phyloP scores from a whole-genome alignment of 352 stramenopile genomes.

The Phytophthora ramorum region DNA sequence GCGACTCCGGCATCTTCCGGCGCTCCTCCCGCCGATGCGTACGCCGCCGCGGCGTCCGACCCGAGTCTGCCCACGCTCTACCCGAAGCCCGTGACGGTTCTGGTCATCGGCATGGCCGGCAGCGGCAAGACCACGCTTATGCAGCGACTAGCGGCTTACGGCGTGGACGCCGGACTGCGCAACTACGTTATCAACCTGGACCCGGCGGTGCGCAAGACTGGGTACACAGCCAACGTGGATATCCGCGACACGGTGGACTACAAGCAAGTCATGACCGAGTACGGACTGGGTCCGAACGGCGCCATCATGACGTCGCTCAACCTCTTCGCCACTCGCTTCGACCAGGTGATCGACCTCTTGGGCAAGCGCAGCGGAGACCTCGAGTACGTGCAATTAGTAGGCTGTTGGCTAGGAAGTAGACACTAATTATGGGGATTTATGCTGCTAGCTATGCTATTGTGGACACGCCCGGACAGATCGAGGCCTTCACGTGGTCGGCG shows the following conservation, averaged over 20 bases:
- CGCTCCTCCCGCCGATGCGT: slow-evolving; percentile 17
- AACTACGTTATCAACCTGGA: slow-evolving; percentile 99
- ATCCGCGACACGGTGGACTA: slow-evolving; percentile 99
- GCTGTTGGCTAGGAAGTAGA: not conserved
- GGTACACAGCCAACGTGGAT: slow-evolving; percentile 98
- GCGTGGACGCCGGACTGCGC: slow-evolving; percentile 65
- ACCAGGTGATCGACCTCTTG: slow-evolving; percentile 97
- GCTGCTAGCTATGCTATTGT: slow-evolving; percentile 94
- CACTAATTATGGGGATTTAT: slow-evolving; percentile 3
- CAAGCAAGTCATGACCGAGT: slow-evolving; percentile 98
- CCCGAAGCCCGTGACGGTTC: slow-evolving; percentile 74
- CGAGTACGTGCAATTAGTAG: slow-evolving; percentile 64
- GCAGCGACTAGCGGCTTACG: slow-evolving; percentile 84
- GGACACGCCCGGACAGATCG: slow-evolving; percentile 99
- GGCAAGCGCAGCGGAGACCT: slow-evolving; percentile 88
- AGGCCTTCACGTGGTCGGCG: slow-evolving; percentile 99
- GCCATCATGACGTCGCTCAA: slow-evolving; percentile 99
- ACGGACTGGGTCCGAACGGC: slow-evolving; percentile 98
- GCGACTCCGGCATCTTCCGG: slow-evolving; percentile 22
- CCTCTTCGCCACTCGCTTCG: slow-evolving; percentile 99
- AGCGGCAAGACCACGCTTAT: slow-evolving; percentile 97
- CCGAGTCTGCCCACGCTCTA: slow-evolving; percentile 58
- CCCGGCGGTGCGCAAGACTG: slow-evolving; percentile 95
- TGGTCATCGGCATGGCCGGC: slow-evolving; percentile 97
- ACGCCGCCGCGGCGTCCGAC: slow-evolving; percentile 28